Evolutionary conservation across 441 rosid species (phyloP), one percentile per base, ranked within the genome.

Genomic region (Aquilaria agallochum): DNA sequence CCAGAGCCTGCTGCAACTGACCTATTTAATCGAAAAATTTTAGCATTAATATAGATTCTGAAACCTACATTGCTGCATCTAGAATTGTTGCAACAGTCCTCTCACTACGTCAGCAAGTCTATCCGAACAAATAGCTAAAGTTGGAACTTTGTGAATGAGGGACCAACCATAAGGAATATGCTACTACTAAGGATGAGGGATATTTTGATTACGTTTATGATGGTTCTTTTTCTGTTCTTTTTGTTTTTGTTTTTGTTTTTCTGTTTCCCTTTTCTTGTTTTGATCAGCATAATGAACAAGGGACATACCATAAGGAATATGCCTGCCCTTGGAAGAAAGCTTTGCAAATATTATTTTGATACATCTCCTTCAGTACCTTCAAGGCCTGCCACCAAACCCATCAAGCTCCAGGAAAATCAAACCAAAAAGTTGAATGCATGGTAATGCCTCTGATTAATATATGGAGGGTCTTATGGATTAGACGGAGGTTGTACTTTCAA

Each of bases 311-410:
- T 64, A 74, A 54, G 72, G 62, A 55, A 72, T 70, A 80, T 59
- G 62, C 74, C 76, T 77, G 70, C 81, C 77, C 80, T 79, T 58
- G 81, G 70, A 76, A 64, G 72, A 70, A 73, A 72, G 55, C 62
- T 65, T 77, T 72, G 56, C 72, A 76, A 74, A 70, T 75, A 67
- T 78, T 86, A 85, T 59, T 75, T 69, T 66, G 84, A 73, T 70
- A 82, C 52, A 75, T 81, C 87, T 71, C 82, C 90, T 74, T 88
- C 86, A 71, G 70, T 80, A 74, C 85, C 96, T 77, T 58, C 95
- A 81, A 72, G 68, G 86, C 89, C 95, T 85, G 92, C 94, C 85
- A 79, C 92, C 88, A 75, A 65, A 56, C 83, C 83, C 82, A 87
- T 70, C 81, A 85, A 67, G 72, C 80, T 81, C 74, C 71, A 76